phyloP scores from a whole-genome alignment of 805 yeast genomes.

The Pichia deserticola region DNA sequence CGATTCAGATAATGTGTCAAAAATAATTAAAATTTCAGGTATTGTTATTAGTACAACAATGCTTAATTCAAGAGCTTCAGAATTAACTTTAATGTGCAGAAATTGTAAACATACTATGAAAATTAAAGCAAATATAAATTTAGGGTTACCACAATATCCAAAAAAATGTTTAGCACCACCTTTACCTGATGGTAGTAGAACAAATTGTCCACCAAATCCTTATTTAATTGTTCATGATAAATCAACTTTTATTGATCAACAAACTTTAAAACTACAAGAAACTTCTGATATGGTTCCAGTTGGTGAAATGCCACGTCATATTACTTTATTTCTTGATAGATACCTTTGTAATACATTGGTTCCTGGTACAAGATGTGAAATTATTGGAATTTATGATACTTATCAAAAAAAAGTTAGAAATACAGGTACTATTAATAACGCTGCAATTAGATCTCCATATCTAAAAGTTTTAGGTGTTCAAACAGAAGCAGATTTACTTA shows the following conservation, averaged over 20 bases:
- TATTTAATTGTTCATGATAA: conserved; percentile 90
- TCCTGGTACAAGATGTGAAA: conserved; percentile 92
- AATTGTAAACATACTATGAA: conserved; percentile 76
- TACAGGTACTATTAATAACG: conserved; percentile 44
- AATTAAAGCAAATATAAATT: conserved; percentile 54
- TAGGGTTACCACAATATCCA: conserved; percentile 66
- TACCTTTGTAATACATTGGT: conserved; percentile 83
- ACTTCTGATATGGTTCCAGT: conserved; percentile 98
- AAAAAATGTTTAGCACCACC: conserved; percentile 54
- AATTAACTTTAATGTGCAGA: conserved; percentile 78
- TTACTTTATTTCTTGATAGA: conserved; percentile 79
- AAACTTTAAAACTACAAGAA: conserved; percentile 87
- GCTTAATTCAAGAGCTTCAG: conserved; percentile 78
- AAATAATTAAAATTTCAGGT: conserved; percentile 86
- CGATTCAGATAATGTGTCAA: conserved; percentile 81
- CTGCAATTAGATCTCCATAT: conserved; percentile 91
- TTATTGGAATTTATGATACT: conserved; percentile 88
- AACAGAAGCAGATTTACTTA: conserved; percentile 51
- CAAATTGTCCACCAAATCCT: conserved; percentile 84
- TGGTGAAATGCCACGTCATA: conserved; percentile 97
- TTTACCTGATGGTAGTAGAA: conserved; percentile 41
- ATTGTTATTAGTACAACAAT: conserved; percentile 89
- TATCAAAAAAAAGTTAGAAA: conserved; percentile 64
- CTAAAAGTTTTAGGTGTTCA: conserved; percentile 80
- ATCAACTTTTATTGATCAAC: conserved; percentile 92